A percentile compares a stretch with the other conserved stretches of the same genome.
These are phyloP conservation scores for Claviceps sp. DNA, from an alignment of 2,329 filamentous ascomycete species.

Conservation along the genomic window DNA sequence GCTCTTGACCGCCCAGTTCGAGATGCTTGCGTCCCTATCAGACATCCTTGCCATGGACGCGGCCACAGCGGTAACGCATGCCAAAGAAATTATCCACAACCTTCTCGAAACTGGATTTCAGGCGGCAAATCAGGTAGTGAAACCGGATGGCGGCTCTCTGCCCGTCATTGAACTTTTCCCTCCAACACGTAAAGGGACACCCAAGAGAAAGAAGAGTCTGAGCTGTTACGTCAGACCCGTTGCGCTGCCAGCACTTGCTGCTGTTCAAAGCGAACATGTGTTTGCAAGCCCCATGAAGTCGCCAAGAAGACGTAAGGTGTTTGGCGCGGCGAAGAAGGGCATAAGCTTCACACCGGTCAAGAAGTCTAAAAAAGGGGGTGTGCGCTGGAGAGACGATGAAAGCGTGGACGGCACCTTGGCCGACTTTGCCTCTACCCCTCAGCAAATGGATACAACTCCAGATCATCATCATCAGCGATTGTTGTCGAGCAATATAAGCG, in stretches of 20 bases:
- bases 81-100: slow-evolving; percentile 61
- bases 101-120: slow-evolving; percentile 65
- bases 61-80: slow-evolving; percentile 67
- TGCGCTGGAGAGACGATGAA: slow-evolving; percentile 88
- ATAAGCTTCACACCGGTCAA: slow-evolving; percentile 74
- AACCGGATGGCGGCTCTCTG: slow-evolving; percentile 58
- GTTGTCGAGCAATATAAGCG: background rate
- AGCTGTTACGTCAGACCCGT: slow-evolving; percentile 29
- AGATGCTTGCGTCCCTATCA: slow-evolving; percentile 71
- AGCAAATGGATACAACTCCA: slow-evolving; percentile 45
- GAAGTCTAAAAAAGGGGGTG: slow-evolving; percentile 60
- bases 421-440: slow-evolving; percentile 84
- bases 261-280: slow-evolving; percentile 17
- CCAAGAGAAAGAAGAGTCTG: slow-evolving; percentile 53
- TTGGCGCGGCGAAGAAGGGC: slow-evolving; percentile 49
- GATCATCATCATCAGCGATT: slow-evolving; percentile 20
- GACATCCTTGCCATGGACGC: slow-evolving; percentile 74
- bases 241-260: slow-evolving; percentile 28
- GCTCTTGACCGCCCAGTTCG: slow-evolving; percentile 80
- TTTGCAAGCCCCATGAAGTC: slow-evolving; percentile 50
- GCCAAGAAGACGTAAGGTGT: slow-evolving; percentile 61
- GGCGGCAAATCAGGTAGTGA: slow-evolving; percentile 72
- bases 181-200: slow-evolving; percentile 59
- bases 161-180: slow-evolving; percentile 53
- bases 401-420: slow-evolving; percentile 70